Percentiles rank a stretch among this genome's conserved stretches.
phyloP scores from a whole-genome alignment of 192 early-diverging fungal genomes.

The Backusella tarrabulga region DNA sequence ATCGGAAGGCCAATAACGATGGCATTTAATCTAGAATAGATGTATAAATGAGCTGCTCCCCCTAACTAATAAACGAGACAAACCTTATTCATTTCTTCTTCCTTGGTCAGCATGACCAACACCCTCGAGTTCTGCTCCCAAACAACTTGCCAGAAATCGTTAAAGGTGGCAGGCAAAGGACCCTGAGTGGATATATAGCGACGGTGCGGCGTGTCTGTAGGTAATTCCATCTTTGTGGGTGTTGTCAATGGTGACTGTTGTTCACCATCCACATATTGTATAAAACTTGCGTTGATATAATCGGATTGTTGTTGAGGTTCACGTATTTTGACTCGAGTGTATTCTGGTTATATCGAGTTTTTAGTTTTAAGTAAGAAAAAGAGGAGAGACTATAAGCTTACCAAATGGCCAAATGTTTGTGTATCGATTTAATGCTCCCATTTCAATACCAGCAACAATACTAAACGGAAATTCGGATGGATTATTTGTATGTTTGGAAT shows the following conservation, averaged over 20 bases:
- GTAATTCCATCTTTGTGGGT: background rate
- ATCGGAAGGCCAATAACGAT: constrained; percentile 86
- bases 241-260: background rate
- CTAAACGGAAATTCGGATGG: constrained; percentile 57
- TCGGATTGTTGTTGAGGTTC: constrained; percentile 14
- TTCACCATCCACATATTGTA: constrained; percentile 19
- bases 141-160: constrained; percentile 94
- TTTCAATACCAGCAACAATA: constrained; percentile 79
- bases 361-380: no score
- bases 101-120: constrained; percentile 94
- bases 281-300: constrained; percentile 41
- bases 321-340: constrained; percentile 37
- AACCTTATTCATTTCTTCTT: constrained; percentile 81
- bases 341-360: constrained; percentile 17
- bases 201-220: background rate
- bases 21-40: constrained; percentile 61
- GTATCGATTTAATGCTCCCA: constrained; percentile 77
- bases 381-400: background rate
- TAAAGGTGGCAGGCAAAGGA: constrained; percentile 77
- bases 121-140: constrained; percentile 88
- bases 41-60: background rate
- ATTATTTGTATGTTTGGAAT: constrained; percentile 42
- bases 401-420: constrained; percentile 84
- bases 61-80: background rate
- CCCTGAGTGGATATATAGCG: constrained; percentile 65